Evolutionary conservation across 768 basidiomycete species (phyloP).

Genomic region (Tricholoma furcatifolium): DNA sequence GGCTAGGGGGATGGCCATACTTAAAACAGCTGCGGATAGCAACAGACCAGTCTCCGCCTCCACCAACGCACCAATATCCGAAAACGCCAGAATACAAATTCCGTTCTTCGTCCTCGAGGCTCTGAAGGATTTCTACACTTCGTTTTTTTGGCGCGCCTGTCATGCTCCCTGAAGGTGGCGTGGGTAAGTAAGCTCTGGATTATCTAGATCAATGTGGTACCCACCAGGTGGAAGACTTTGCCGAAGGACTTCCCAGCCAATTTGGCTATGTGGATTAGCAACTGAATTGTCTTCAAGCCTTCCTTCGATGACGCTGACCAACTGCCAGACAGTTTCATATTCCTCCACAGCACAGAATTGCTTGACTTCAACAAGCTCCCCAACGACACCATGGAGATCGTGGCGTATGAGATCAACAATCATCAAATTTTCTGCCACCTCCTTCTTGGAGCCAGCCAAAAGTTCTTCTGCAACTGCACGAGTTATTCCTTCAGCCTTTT

Average conservation of each 20-base stretch:
- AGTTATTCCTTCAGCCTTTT: conserved; percentile 63
- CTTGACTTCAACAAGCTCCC: conserved; percentile 76
- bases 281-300: conserved; percentile 27
- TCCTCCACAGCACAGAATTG: conserved; percentile 89
- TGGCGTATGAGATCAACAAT: conserved; percentile 96
- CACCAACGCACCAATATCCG: conserved; percentile 90
- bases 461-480: conserved; percentile 64
- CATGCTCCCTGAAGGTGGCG: conserved; percentile 73
- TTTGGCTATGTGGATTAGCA: conserved; percentile 40
- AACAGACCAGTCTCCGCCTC: conserved; percentile 90
- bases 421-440: conserved; percentile 97
- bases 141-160: conserved; percentile 96
- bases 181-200: neutral
- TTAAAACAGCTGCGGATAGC: conserved; percentile 93
- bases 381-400: conserved; percentile 83
- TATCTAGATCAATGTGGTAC: neutral
- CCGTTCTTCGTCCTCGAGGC: conserved; percentile 69
- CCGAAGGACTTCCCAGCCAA: conserved; percentile 79
- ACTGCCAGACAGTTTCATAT: conserved; percentile 92
- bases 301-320: conserved; percentile 93
- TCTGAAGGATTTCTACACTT: conserved; percentile 85
- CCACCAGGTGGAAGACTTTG: conserved; percentile 84
- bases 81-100: conserved; percentile 90
- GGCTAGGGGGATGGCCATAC: conserved; percentile 35
- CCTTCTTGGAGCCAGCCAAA: conserved; percentile 71